A percentile compares a stretch with the other conserved stretches of the same genome.
Evolutionary conservation across 129 eudicot species (phyloP).

Genomic region (Glebionis coronaria): DNA sequence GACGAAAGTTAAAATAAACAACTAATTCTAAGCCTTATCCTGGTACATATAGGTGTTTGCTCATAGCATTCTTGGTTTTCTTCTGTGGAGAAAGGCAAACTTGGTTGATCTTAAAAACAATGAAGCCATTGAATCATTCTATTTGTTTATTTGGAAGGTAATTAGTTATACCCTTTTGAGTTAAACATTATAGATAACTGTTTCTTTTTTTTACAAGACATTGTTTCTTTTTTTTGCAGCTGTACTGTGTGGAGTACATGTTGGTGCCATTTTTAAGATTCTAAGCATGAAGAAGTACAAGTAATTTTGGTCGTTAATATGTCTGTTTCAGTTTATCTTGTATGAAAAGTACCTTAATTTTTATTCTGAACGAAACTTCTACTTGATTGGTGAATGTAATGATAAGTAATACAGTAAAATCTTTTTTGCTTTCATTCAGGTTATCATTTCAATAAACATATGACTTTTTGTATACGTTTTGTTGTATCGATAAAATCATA

Average conservation of each 20-base stretch:
- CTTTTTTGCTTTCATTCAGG: no score
- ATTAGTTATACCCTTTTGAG: not conserved
- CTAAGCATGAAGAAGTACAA: not conserved
- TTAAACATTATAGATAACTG: no score
- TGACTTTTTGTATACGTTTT: no score
- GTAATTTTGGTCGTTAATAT: not conserved
- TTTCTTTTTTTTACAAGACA: not conserved
- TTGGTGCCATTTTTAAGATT: constrained; percentile 8
- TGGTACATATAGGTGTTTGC: constrained; percentile 26
- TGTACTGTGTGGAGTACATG: not conserved
- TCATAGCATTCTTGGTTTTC: constrained; percentile 31
- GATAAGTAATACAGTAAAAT: no score
- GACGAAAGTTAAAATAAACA: not conserved
- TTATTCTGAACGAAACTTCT: no score
- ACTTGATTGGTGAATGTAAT: no score
- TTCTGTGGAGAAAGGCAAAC: constrained; percentile 31
- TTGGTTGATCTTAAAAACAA: constrained; percentile 27
- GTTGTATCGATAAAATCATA: no score
- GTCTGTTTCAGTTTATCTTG: no score
- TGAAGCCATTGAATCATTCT: constrained; percentile 27
- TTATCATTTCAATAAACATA: no score
- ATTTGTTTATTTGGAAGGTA: constrained; percentile 37
- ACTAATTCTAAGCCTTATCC: not conserved
- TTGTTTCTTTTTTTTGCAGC: not conserved
- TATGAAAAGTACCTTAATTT: no score